Conservation (phyloP, 2,329 filamentous ascomycete species). For the Corniculantispora saksenae region DNA sequence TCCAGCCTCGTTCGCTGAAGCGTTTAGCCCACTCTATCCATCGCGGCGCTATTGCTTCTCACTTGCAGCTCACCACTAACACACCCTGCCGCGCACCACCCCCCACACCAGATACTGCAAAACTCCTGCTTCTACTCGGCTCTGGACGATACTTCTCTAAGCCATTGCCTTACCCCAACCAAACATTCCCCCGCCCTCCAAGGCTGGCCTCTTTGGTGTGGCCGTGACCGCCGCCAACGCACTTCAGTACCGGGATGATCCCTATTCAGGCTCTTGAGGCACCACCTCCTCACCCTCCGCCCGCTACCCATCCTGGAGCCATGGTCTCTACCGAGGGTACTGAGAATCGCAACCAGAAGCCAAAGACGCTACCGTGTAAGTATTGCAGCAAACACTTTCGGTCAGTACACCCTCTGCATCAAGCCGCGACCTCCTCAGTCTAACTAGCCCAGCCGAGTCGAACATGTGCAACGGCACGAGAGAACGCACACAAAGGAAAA, state of each 20-base stretch:
- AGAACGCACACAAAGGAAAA: conserved; percentile 67
- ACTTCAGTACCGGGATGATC: conserved; percentile 45
- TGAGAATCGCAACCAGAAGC: conserved; percentile 58
- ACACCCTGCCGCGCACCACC: neutral
- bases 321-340: conserved; percentile 45
- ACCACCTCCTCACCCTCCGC: conserved; percentile 35
- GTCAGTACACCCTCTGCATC: conserved; percentile 33
- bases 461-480: conserved; percentile 65
- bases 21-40: neutral
- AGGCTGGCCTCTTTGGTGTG: conserved; percentile 6
- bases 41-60: conserved; percentile 8
- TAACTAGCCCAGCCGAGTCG: conserved; percentile 52
- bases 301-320: conserved; percentile 24
- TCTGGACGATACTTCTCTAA: neutral
- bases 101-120: conserved; percentile 14
- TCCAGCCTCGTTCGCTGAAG: neutral
- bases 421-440: conserved; percentile 1
- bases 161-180: conserved; percentile 12
- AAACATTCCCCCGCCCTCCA: neutral
- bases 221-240: conserved; percentile 3
- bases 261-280: conserved; percentile 56
- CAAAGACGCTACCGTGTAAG: conserved; percentile 63
- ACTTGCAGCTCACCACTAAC: conserved; percentile 16
- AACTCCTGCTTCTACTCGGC: neutral
- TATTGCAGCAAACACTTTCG: conserved; percentile 65